Evolutionary conservation across 2,329 filamentous ascomycete species (phyloP).

Genomic region (Aspergillus bombycis): DNA sequence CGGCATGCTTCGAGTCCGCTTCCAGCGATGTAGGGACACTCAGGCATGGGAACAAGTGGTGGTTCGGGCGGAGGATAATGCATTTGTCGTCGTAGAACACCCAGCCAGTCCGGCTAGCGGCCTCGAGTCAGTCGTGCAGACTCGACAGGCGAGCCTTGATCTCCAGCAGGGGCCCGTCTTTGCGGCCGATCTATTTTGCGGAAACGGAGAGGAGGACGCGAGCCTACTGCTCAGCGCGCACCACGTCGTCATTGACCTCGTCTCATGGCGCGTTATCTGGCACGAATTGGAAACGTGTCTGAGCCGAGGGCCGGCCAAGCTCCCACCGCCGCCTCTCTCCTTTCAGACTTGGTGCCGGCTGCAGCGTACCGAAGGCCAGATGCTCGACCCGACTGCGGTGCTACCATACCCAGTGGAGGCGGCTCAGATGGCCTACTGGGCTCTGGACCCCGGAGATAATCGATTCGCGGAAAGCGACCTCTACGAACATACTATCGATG

Average conservation of each 20-base stretch:
- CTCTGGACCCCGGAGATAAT: too few relatives aligned
- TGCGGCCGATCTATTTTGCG: background rate
- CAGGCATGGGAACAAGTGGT: constrained; percentile 9
- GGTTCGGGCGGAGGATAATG: background rate
- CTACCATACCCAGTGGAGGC: background rate
- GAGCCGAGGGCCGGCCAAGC: background rate
- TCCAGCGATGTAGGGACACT: background rate
- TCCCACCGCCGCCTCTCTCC: constrained; percentile 22
- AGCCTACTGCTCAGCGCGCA: constrained; percentile 9
- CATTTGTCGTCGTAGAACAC: background rate
- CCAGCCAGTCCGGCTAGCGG: too few relatives aligned
- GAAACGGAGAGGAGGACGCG: background rate
- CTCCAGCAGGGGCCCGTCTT: constrained; percentile 10
- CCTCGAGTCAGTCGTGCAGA: too few relatives aligned
- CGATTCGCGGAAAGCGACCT: too few relatives aligned
- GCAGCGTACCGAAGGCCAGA: constrained; percentile 50
- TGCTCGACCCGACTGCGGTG: background rate
- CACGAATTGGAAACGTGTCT: constrained; percentile 11
- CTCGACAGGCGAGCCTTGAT: background rate
- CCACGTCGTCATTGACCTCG: constrained; percentile 18
- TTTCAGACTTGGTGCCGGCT: constrained; percentile 14
- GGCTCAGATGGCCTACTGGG: background rate
- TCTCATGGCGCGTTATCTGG: constrained; percentile 20
- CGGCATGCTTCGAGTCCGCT: constrained; percentile 26
- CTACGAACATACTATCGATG: constrained; percentile 18